Evolutionary conservation across 2,329 filamentous ascomycete species (phyloP).

Genomic region (Colletotrichum orchidophilum): DNA sequence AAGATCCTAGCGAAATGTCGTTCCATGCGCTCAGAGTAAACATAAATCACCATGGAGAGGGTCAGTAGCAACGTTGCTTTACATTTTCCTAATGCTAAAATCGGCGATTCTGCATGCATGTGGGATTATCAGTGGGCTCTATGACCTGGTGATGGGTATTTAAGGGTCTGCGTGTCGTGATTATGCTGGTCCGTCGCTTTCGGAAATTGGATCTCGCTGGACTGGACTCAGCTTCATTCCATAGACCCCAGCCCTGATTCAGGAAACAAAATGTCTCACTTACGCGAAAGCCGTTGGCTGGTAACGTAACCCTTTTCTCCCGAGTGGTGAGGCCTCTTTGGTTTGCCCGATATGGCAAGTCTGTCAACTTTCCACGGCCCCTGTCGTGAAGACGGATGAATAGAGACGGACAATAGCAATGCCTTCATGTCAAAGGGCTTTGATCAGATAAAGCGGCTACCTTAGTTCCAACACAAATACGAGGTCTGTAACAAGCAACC

Average conservation of each 20-base stretch:
- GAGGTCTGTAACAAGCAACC: not conserved
- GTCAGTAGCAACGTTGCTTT: not conserved
- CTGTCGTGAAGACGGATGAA: not conserved
- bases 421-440: not conserved
- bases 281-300: not conserved
- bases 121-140: too few relatives aligned
- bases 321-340: not conserved
- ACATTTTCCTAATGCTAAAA: not conserved
- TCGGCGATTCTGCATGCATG: too few relatives aligned
- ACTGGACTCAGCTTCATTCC: not conserved
- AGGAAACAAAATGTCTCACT: not conserved
- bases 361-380: not conserved
- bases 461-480: not conserved
- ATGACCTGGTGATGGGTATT: too few relatives aligned
- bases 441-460: not conserved
- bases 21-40: not conserved
- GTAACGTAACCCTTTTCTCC: not conserved
- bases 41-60: not conserved
- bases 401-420: not conserved
- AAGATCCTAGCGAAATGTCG: not conserved
- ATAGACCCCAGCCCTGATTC: not conserved
- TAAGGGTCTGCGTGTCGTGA: not conserved
- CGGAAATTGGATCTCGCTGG: not conserved
- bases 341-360: not conserved
- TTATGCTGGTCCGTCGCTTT: not conserved